phyloP scores from a whole-genome alignment of 441 rosid genomes.

The Gossypium trilobum region DNA sequence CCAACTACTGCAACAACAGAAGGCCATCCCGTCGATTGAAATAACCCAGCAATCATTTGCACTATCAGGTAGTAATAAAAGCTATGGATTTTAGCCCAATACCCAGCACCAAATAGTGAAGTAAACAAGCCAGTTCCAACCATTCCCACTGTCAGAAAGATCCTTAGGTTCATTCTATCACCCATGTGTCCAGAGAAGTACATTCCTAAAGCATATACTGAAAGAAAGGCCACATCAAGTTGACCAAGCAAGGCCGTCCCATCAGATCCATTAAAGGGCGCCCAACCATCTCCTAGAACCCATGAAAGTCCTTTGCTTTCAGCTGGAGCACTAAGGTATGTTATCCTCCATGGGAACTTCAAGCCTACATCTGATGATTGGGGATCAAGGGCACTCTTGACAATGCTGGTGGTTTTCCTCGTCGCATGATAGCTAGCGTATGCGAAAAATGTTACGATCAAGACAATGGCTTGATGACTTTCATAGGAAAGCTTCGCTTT shows the following conservation, averaged over 20 bases:
- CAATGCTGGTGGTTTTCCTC: constrained; percentile 82
- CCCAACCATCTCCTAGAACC: constrained; percentile 62
- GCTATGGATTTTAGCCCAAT: constrained; percentile 63
- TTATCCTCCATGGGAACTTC: constrained; percentile 31
- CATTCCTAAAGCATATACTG: constrained; percentile 79
- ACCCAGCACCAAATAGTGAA: constrained; percentile 69
- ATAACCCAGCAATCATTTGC: constrained; percentile 79
- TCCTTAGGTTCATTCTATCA: constrained; percentile 69
- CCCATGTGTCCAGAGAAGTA: constrained; percentile 84
- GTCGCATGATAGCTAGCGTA: constrained; percentile 75
- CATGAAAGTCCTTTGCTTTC: constrained; percentile 21
- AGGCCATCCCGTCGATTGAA: constrained; percentile 97
- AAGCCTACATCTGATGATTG: constrained; percentile 40
- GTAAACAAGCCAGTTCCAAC: constrained; percentile 77
- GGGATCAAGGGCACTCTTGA: constrained; percentile 83
- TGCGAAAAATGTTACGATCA: constrained; percentile 70
- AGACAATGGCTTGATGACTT: constrained; percentile 63
- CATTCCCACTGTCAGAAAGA: constrained; percentile 72
- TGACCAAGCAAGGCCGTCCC: constrained; percentile 76
- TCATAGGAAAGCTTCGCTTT: constrained; percentile 48
- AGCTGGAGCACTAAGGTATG: constrained; percentile 21
- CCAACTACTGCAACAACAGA: constrained; percentile 92
- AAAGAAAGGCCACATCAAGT: constrained; percentile 74
- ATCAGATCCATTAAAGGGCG: constrained; percentile 57
- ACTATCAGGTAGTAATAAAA: constrained; percentile 51